These are phyloP conservation scores for Chalaropsis ovoidea DNA, from an alignment of 2,329 filamentous ascomycete species.

Conservation along the genomic window DNA sequence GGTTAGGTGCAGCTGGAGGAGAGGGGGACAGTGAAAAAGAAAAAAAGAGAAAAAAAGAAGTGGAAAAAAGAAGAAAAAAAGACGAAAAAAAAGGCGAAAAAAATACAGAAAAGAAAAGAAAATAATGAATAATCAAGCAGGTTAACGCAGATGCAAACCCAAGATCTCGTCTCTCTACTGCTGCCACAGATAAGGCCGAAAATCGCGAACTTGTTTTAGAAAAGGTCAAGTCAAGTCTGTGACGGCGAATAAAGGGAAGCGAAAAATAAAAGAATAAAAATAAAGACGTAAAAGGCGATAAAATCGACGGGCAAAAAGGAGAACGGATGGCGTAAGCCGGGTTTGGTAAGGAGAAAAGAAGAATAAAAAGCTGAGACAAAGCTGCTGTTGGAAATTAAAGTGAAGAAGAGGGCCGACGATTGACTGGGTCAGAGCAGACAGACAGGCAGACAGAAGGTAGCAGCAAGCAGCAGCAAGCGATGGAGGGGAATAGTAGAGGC, in stretches of 20 bases:
- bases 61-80: not conserved
- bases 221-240: not conserved
- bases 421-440: no score
- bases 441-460: no score
- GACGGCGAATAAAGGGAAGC: not conserved
- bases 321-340: slow-evolving; percentile 4
- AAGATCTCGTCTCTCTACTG: slow-evolving; percentile 2
- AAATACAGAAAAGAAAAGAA: not conserved
- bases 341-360: slow-evolving; percentile 10
- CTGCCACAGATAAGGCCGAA: slow-evolving; percentile 6
- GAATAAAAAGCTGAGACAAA: not conserved
- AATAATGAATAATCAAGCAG: not conserved
- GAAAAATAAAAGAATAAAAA: slow-evolving; percentile 7
- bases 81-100: not conserved
- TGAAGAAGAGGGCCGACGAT: not conserved
- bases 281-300: slow-evolving; percentile 27
- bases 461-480: not conserved
- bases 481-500: not conserved
- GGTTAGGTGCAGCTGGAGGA: not conserved
- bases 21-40: not conserved
- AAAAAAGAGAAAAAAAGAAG: not conserved
- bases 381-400: not conserved
- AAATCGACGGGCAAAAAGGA: not conserved
- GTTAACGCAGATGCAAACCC: not conserved
- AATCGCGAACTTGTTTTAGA: slow-evolving; percentile 12